These are phyloP conservation scores for Ampelocalamus luodianensis DNA, from an alignment of 176 grass and related monocot species.

Conservation along the genomic window DNA sequence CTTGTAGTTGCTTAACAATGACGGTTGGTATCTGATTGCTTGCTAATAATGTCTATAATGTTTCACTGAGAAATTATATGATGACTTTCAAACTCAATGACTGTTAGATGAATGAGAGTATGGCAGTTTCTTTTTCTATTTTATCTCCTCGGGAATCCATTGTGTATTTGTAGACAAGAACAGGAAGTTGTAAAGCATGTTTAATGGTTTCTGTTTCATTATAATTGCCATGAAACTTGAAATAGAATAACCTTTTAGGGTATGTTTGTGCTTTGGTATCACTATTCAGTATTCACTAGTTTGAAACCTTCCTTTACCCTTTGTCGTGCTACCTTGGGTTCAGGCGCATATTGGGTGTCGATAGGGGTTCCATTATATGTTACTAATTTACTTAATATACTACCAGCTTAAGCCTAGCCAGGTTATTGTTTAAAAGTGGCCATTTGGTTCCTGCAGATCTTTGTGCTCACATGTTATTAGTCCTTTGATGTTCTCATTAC, in stretches of 20 bases:
- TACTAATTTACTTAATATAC: background rate
- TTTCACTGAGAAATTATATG: background rate
- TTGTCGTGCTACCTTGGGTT: constrained; percentile 14
- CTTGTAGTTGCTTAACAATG: constrained; percentile 23
- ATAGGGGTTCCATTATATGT: background rate
- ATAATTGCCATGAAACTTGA: constrained; percentile 16
- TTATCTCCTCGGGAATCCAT: background rate
- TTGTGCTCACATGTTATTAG: constrained; percentile 21
- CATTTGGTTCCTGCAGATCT: constrained; percentile 24
- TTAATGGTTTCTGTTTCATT: constrained; percentile 33
- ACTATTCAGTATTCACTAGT: background rate
- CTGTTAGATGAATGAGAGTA: constrained; percentile 29
- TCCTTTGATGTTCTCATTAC: constrained; percentile 16
- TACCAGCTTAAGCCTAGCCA: background rate
- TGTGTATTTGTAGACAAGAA: constrained; percentile 27
- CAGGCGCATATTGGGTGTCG: background rate
- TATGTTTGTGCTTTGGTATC: constrained; percentile 12
- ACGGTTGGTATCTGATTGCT: background rate
- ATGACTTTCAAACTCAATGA: background rate
- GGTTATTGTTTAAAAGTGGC: background rate
- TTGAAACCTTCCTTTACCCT: constrained; percentile 9
- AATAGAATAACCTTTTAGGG: background rate
- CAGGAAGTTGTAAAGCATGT: background rate
- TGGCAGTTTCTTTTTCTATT: constrained; percentile 23
- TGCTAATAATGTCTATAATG: background rate